Conservation (phyloP, 164 flowering plant genomes). For the Tetrastigma voinierianum region DNA sequence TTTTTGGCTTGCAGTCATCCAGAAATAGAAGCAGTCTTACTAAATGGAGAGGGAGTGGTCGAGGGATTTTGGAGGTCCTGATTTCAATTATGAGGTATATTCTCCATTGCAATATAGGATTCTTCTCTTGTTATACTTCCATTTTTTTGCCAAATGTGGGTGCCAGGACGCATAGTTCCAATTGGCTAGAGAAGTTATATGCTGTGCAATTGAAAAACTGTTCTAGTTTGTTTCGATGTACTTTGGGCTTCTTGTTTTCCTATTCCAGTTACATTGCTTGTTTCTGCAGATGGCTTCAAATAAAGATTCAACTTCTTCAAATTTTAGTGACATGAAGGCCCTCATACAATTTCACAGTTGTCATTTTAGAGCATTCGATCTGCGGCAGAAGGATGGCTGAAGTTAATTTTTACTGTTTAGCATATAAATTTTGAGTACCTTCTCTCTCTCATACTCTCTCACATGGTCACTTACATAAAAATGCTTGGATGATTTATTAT, state of each 20-base stretch:
- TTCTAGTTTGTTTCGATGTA: no score
- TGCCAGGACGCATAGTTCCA: not conserved
- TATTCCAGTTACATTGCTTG: slow-evolving; percentile 7
- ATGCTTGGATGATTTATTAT: no score
- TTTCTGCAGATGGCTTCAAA: slow-evolving; percentile 53
- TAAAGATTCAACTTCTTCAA: slow-evolving; percentile 40
- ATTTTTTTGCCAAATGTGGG: not conserved
- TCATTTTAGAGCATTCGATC: slow-evolving; percentile 95
- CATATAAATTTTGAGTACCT: not conserved
- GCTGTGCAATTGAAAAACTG: no score
- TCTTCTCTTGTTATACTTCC: not conserved
- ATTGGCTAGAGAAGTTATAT: no score
- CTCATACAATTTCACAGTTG: slow-evolving; percentile 76
- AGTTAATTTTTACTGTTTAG: slow-evolving; percentile 40
- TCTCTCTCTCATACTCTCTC: no score
- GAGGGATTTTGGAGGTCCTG: slow-evolving; percentile 95
- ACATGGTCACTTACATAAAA: no score
- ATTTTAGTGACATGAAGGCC: slow-evolving; percentile 80
- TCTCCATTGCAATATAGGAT: not conserved
- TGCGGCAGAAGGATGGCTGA: slow-evolving; percentile 99
- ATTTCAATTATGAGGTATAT: slow-evolving; percentile 90
- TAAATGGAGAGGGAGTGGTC: slow-evolving; percentile 99
- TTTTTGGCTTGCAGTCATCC: slow-evolving; percentile 99
- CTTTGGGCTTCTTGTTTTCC: not conserved
- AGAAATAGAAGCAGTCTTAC: slow-evolving; percentile 87